phyloP scores from a whole-genome alignment of 345 rosid species.

The Hypericum androsaemum region DNA sequence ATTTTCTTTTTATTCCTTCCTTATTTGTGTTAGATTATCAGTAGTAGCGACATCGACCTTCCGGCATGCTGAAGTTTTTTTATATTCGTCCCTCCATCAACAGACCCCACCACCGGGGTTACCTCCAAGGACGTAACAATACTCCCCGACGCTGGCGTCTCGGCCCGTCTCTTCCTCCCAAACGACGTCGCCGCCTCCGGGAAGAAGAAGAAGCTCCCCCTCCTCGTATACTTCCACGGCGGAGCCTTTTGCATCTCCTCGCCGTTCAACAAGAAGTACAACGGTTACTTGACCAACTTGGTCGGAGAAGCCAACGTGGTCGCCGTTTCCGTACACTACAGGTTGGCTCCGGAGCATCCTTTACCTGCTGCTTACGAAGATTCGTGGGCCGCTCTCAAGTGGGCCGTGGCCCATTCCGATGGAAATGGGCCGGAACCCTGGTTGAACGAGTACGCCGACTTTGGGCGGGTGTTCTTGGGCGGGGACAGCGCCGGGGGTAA shows the following conservation, averaged over 20 bases:
- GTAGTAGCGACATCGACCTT: slow-evolving; percentile 22
- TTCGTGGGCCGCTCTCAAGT: slow-evolving; percentile 31
- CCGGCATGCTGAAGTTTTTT: too few relatives aligned
- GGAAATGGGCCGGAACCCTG: slow-evolving; percentile 17
- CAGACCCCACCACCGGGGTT: slow-evolving; percentile 22
- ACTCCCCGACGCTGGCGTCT: slow-evolving; percentile 18
- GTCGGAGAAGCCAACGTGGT: slow-evolving; percentile 29
- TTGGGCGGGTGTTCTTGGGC: slow-evolving; percentile 7
- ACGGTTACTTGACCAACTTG: slow-evolving; percentile 17
- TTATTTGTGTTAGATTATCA: too few relatives aligned
- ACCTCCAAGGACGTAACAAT: slow-evolving; percentile 33
- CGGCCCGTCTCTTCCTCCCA: slow-evolving; percentile 44
- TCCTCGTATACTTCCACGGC: slow-evolving; percentile 49
- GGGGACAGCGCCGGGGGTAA: slow-evolving; percentile 18
- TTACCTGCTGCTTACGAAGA: slow-evolving; percentile 38
- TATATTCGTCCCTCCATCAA: slow-evolving; percentile 34
- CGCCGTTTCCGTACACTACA: slow-evolving; percentile 34
- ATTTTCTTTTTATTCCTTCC: too few relatives aligned
- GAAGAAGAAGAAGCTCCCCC: slow-evolving; percentile 23
- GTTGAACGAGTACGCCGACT: slow-evolving; percentile 14
- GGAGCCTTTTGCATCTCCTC: slow-evolving; percentile 42
- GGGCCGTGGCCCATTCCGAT: slow-evolving; percentile 10
- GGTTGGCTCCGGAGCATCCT: slow-evolving; percentile 40
- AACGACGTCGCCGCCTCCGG: slow-evolving; percentile 6
- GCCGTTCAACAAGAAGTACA: slow-evolving; percentile 26